Evolutionary conservation across 345 rosid genomes (phyloP).

Genomic region (Cardamine resedifolia): DNA sequence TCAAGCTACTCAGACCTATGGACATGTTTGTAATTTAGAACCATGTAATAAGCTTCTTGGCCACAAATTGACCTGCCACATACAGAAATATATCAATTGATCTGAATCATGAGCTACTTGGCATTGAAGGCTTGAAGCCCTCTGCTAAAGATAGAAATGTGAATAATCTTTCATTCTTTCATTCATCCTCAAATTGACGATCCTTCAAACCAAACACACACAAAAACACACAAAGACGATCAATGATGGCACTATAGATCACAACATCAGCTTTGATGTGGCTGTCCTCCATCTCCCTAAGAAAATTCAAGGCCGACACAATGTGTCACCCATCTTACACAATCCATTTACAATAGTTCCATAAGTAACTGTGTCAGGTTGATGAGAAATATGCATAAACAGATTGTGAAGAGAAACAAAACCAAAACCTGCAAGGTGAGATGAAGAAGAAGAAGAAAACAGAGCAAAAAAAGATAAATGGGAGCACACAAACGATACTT

Average conservation of each 20-base stretch:
- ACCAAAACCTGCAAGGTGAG: too few relatives aligned
- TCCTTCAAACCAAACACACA: too few relatives aligned
- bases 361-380: background rate
- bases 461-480: too few relatives aligned
- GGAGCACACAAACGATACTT: too few relatives aligned
- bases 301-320: slow-evolving; percentile 1
- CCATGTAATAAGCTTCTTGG: background rate
- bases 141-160: too few relatives aligned
- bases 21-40: background rate
- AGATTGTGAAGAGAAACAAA: too few relatives aligned
- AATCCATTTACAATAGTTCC: slow-evolving; percentile 3
- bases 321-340: slow-evolving; percentile 19
- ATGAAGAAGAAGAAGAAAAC: too few relatives aligned
- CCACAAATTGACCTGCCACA: background rate
- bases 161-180: too few relatives aligned
- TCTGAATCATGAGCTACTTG: background rate
- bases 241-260: background rate
- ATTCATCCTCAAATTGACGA: too few relatives aligned
- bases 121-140: too few relatives aligned
- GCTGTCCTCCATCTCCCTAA: slow-evolving; percentile 10
- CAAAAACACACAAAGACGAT: slow-evolving; percentile 10
- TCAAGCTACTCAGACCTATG: background rate
- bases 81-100: background rate
- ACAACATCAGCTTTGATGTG: background rate
- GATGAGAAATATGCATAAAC: too few relatives aligned